Evolutionary conservation across 2,329 filamentous ascomycete genomes (phyloP).

Genomic region (Verruconis gallopava): DNA sequence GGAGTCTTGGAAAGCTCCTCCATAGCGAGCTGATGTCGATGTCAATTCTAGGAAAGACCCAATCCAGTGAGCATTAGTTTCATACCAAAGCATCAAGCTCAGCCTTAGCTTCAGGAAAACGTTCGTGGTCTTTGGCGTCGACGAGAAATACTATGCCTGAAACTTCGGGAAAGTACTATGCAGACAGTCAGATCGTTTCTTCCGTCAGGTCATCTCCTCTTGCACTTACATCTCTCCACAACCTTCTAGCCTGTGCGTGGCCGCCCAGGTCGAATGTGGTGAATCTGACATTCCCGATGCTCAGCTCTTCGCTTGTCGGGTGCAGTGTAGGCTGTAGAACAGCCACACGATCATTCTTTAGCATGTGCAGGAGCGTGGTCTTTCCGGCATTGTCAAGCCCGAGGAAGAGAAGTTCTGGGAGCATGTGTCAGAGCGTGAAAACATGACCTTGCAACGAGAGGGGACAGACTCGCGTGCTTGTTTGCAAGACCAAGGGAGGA

Average conservation of each 20-base stretch:
- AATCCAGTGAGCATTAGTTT: background rate
- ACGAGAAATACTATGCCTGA: conserved; percentile 93
- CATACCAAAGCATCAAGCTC: conserved; percentile 63
- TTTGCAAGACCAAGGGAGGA: conserved; percentile 78
- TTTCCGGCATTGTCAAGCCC: conserved; percentile 91
- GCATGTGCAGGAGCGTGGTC: conserved; percentile 85
- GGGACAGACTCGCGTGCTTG: conserved; percentile 55
- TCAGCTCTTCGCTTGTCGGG: conserved; percentile 57
- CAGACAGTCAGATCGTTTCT: conserved; percentile 2
- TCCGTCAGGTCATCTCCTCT: background rate
- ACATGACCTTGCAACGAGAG: background rate
- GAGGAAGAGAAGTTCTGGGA: conserved; percentile 80
- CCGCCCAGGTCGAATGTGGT: conserved; percentile 88
- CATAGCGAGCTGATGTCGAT: conserved; percentile 86
- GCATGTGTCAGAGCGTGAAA: no score
- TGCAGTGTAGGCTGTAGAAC: conserved; percentile 81
- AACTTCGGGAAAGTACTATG: conserved; percentile 76
- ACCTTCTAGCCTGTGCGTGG: conserved; percentile 63
- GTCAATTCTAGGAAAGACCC: conserved; percentile 20
- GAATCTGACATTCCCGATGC: conserved; percentile 54
- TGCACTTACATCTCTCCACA: conserved; percentile 62
- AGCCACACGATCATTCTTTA: conserved; percentile 92
- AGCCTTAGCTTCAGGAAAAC: conserved; percentile 85
- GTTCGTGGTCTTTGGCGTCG: conserved; percentile 93
- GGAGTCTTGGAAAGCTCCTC: conserved; percentile 92